Conservation (phyloP, 108 stramenopile genomes). For the Cyclostephanos tholiformis region DNA sequence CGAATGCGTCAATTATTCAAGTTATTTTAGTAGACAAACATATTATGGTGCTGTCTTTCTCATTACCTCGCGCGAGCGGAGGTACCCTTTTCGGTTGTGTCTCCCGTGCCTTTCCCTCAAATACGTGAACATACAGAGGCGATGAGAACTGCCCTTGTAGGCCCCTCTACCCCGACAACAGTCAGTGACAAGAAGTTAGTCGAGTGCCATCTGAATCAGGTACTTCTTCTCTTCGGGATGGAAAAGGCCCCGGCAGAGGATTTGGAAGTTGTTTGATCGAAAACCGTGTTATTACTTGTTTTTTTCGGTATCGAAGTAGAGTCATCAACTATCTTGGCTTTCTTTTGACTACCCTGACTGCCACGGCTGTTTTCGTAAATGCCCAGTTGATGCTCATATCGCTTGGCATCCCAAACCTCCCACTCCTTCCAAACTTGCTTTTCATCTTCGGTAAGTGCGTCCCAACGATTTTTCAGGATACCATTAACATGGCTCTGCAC, state of each 20-base stretch:
- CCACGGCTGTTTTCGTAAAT: slow-evolving; percentile 34
- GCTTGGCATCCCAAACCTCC: slow-evolving; percentile 79
- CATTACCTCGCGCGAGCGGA: not conserved
- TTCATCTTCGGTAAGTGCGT: slow-evolving; percentile 63
- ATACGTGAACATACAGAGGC: too few relatives aligned
- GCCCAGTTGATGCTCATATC: slow-evolving; percentile 61
- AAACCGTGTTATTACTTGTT: slow-evolving; percentile 8
- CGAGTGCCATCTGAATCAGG: not conserved
- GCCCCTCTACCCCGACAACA: too few relatives aligned
- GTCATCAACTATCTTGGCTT: slow-evolving; percentile 10
- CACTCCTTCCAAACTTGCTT: slow-evolving; percentile 70
- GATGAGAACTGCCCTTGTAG: too few relatives aligned
- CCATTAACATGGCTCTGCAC: slow-evolving; percentile 62
- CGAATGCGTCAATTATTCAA: not conserved
- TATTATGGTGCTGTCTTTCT: too few relatives aligned
- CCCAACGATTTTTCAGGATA: slow-evolving; percentile 72
- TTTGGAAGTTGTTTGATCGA: not conserved
- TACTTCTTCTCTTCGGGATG: slow-evolving; percentile 39
- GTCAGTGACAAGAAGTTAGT: too few relatives aligned
- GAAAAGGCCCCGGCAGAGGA: slow-evolving; percentile 14
- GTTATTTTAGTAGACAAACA: not conserved
- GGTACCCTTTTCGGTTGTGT: not conserved
- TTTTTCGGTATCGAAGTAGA: slow-evolving; percentile 24
- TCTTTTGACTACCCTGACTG: slow-evolving; percentile 10
- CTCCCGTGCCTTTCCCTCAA: too few relatives aligned